Evolutionary conservation across 148 eudicot genomes (phyloP).

Genomic region (Chenopodium suecicum): DNA sequence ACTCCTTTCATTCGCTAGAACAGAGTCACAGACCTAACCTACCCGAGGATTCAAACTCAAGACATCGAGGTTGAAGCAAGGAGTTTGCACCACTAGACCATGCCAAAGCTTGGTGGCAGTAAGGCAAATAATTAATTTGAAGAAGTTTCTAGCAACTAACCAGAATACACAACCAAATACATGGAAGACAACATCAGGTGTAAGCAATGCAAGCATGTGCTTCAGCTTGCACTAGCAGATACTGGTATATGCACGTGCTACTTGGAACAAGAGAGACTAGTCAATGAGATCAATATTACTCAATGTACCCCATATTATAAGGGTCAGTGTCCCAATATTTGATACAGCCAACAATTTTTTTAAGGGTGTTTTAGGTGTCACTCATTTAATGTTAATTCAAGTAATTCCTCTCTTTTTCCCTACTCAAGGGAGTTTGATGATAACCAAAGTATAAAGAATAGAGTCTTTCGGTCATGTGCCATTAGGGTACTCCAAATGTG

Average conservation of each 20-base stretch:
- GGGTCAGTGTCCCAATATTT: constrained; percentile 7
- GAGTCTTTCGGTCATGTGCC: not conserved
- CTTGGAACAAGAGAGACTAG: not conserved
- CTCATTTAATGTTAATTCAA: not conserved
- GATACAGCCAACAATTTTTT: not conserved
- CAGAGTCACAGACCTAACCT: no score
- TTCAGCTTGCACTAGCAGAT: constrained; percentile 20
- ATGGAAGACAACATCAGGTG: not conserved
- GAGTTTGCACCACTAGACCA: not conserved
- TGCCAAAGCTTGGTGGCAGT: not conserved
- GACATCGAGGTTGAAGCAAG: not conserved
- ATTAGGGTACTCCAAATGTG: not conserved
- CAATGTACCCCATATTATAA: constrained; percentile 10
- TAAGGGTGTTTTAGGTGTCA: constrained; percentile 3
- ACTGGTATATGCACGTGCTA: constrained; percentile 25
- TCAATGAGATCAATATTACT: constrained; percentile 9
- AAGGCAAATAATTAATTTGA: not conserved
- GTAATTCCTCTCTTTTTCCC: not conserved
- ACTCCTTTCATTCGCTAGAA: no score
- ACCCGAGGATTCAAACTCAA: not conserved
- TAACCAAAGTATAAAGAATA: not conserved
- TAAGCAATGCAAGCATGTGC: constrained; percentile 22
- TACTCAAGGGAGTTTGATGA: not conserved
- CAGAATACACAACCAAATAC: not conserved
- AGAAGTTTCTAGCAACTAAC: not conserved